phyloP scores from a whole-genome alignment of 2,329 filamentous ascomycete species.

The Monascus ruber region DNA sequence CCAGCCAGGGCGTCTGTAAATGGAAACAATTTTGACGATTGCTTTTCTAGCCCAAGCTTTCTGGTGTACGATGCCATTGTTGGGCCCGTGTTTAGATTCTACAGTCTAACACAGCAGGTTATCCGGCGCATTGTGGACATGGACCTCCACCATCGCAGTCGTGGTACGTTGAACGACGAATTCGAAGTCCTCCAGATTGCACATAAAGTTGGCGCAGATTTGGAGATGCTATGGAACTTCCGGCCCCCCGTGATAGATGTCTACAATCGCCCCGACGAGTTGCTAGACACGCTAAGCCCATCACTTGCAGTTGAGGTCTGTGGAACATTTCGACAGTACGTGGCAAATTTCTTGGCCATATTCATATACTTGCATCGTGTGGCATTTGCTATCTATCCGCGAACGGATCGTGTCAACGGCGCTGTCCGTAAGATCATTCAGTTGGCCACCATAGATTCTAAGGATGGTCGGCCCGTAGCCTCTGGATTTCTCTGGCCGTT shows the following conservation, averaged over 20 bases:
- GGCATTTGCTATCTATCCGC: constrained; percentile 26
- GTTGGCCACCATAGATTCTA: constrained; percentile 18
- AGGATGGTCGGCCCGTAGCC: constrained; percentile 11
- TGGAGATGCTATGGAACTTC: constrained; percentile 23
- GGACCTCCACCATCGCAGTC: constrained; percentile 27
- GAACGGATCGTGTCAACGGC: constrained; percentile 24
- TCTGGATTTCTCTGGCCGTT: constrained; percentile 25
- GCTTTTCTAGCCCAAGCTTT: constrained; percentile 16
- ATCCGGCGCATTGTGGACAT: constrained; percentile 23
- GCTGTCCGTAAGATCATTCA: constrained; percentile 26
- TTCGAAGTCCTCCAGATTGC: constrained; percentile 28
- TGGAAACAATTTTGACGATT: constrained; percentile 7
- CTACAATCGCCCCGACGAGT: constrained; percentile 16
- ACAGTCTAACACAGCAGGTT: constrained; percentile 21
- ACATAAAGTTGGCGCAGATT: constrained; percentile 23
- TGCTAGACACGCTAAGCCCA: constrained; percentile 14
- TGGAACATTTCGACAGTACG: constrained; percentile 22
- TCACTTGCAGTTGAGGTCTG: constrained; percentile 18
- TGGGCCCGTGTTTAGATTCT: constrained; percentile 22
- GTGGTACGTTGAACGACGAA: constrained; percentile 26
- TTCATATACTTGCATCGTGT: constrained; percentile 27
- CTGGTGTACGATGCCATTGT: constrained; percentile 21
- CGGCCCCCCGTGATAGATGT: constrained; percentile 22
- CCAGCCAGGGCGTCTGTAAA: constrained; percentile 1
- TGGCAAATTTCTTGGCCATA: constrained; percentile 24